Percentiles rank a stretch among this genome's conserved stretches.
These are phyloP conservation scores for Haplographium delicatum DNA, from an alignment of 495 filamentous ascomycete genomes.

Conservation along the genomic window DNA sequence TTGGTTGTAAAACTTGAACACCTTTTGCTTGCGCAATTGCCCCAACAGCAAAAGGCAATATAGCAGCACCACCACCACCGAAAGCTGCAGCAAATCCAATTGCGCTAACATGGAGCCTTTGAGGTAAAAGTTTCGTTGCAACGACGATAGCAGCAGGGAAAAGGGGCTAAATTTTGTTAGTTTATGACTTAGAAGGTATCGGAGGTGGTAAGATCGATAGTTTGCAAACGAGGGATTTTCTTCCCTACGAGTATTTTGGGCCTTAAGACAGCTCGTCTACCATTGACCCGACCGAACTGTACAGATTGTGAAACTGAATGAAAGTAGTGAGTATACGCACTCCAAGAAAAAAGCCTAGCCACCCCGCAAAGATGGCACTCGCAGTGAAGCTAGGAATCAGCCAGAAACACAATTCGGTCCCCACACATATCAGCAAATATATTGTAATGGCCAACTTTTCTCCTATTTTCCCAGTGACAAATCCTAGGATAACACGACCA, in stretches of 20 bases:
- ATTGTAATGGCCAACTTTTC: conserved; percentile 60
- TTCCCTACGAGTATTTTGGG: too few species aligned
- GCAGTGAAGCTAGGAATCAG: conserved; percentile 71
- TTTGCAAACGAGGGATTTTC: too few species aligned
- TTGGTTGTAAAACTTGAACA: conserved; percentile 50
- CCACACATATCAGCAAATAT: conserved; percentile 58
- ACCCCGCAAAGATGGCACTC: conserved; percentile 64
- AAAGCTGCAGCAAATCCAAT: conserved; percentile 82
- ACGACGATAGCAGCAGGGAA: conserved; percentile 76
- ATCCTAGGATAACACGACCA: conserved; percentile 66
- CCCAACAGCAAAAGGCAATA: conserved; percentile 73
- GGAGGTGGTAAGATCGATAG: too few species aligned
- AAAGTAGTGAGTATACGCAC: too few species aligned
- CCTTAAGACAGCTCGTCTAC: too few species aligned
- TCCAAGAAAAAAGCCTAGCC: conserved; percentile 75
- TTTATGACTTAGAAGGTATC: too few species aligned
- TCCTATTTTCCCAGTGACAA: conserved; percentile 63
- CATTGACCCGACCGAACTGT: too few species aligned
- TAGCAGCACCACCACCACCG: conserved; percentile 70
- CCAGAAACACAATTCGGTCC: conserved; percentile 76
- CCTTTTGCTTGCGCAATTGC: conserved; percentile 78
- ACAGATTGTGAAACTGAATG: too few species aligned
- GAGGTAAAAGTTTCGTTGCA: conserved; percentile 75
- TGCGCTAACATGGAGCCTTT: conserved; percentile 70
- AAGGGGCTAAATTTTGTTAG: too few species aligned